Percentiles rank a stretch among this genome's conserved stretches.
Conservation (phyloP, 2,329 filamentous ascomycete species). For the Boeremia lycopersici region DNA sequence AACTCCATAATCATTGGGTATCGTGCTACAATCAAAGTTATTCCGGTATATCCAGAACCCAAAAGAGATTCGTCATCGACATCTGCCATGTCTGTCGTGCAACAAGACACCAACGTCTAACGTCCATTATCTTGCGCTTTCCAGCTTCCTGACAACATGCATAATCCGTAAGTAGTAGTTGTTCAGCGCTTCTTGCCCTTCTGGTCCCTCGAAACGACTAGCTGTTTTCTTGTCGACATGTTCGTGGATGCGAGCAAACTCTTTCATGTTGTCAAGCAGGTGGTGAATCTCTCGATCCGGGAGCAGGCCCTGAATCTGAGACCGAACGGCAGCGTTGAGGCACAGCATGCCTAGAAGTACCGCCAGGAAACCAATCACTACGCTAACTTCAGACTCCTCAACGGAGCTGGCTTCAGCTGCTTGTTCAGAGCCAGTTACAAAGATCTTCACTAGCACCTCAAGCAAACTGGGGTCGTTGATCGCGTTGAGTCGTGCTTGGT, state of each 20-base stretch:
- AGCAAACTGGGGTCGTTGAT: slow-evolving; percentile 55
- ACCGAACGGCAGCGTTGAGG: slow-evolving; percentile 57
- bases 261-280: slow-evolving; percentile 63
- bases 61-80: slow-evolving; percentile 11
- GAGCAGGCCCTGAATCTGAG: slow-evolving; percentile 51
- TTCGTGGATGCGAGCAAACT: slow-evolving; percentile 66
- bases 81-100: background rate
- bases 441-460: slow-evolving; percentile 66
- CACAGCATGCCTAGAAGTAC: slow-evolving; percentile 84
- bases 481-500: slow-evolving; percentile 55
- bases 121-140: slow-evolving; percentile 23
- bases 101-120: background rate
- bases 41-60: slow-evolving; percentile 7
- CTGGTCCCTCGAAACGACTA: slow-evolving; percentile 52
- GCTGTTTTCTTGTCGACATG: slow-evolving; percentile 57
- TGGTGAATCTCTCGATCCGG: slow-evolving; percentile 55
- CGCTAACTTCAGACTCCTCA: slow-evolving; percentile 76
- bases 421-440: slow-evolving; percentile 69
- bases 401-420: slow-evolving; percentile 66
- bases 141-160: slow-evolving; percentile 57
- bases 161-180: slow-evolving; percentile 62
- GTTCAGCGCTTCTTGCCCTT: slow-evolving; percentile 52
- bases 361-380: slow-evolving; percentile 84
- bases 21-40: slow-evolving; percentile 19
- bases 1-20: slow-evolving; percentile 18